phyloP scores from a whole-genome alignment of 1,284 basidiomycete species.

The Boletus mariae region DNA sequence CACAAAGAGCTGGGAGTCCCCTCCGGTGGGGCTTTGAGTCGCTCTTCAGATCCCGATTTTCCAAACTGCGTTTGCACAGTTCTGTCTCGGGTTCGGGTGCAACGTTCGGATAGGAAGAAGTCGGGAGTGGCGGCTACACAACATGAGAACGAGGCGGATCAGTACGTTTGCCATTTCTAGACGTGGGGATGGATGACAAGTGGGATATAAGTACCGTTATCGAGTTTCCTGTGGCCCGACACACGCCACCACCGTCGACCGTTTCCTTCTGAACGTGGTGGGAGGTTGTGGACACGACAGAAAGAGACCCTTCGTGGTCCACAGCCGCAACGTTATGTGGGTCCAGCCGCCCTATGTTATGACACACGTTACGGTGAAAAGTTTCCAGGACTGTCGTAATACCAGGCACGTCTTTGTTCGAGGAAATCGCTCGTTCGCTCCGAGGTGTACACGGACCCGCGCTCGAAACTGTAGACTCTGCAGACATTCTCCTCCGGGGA shows the following conservation, averaged over 20 bases:
- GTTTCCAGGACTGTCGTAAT: conserved; percentile 29
- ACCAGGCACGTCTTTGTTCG: conserved; percentile 17
- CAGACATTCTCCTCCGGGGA: conserved; percentile 19
- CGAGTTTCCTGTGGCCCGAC: conserved; percentile 31
- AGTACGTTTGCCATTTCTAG: conserved; percentile 19
- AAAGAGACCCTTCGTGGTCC: conserved; percentile 1
- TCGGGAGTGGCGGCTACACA: conserved; percentile 22
- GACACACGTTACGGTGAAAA: conserved; percentile 22
- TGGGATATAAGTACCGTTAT: conserved; percentile 32
- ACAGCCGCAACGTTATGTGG: conserved; percentile 14
- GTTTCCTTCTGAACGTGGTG: conserved; percentile 16
- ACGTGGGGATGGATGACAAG: conserved; percentile 13
- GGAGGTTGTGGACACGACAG: conserved; percentile 6
- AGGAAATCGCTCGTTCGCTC: conserved; percentile 12
- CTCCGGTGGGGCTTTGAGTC: conserved; percentile 13
- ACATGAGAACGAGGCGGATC: conserved; percentile 10
- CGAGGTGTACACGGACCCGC: conserved; percentile 21
- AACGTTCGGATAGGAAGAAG: conserved; percentile 16
- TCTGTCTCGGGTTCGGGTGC: conserved; percentile 7
- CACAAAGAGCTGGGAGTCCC: conserved; percentile 20
- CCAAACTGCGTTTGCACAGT: conserved; percentile 9
- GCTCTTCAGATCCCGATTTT: conserved; percentile 13
- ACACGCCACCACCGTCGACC: conserved; percentile 23
- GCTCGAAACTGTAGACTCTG: conserved; percentile 22
- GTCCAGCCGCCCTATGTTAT: conserved; percentile 8